phyloP scores from a whole-genome alignment of 495 filamentous ascomycete genomes.

The Neurospora sp. region DNA sequence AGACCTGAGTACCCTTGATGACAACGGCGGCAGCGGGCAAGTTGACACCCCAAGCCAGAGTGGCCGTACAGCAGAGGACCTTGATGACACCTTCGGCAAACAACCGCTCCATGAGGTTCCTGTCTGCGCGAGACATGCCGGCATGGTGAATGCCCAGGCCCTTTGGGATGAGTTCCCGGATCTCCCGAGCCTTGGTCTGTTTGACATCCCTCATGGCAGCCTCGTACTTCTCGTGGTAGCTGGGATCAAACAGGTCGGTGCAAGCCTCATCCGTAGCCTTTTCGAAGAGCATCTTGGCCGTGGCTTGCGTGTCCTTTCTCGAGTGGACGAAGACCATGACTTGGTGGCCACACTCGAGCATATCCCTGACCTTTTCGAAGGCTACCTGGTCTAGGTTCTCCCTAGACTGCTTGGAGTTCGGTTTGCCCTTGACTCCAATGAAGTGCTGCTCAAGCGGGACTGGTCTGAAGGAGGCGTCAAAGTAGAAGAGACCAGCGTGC shows the following conservation, averaged over 20 bases:
- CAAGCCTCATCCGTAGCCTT: conserved; percentile 73
- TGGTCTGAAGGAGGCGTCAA: conserved; percentile 89
- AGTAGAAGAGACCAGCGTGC: conserved; percentile 89
- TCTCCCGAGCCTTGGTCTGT: conserved; percentile 67
- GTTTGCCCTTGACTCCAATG: conserved; percentile 87
- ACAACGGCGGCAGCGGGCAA: conserved; percentile 93
- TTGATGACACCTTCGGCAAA: conserved; percentile 85
- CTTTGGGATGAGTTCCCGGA: conserved; percentile 79
- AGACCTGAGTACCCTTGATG: conserved; percentile 96
- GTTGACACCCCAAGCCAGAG: conserved; percentile 97
- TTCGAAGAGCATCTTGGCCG: conserved; percentile 74
- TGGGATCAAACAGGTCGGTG: conserved; percentile 73
- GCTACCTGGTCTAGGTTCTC: conserved; percentile 80
- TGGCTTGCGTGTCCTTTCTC: conserved; percentile 82
- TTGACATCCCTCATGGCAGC: conserved; percentile 72
- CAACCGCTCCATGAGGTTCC: conserved; percentile 85
- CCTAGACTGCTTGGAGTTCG: conserved; percentile 62
- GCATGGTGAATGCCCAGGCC: conserved; percentile 94
- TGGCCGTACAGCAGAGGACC: conserved; percentile 96
- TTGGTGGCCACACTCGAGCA: conserved; percentile 81
- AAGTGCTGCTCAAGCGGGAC: conserved; percentile 98
- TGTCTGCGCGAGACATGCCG: conserved; percentile 84
- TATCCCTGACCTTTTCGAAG: conserved; percentile 91
- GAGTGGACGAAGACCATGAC: conserved; percentile 99
- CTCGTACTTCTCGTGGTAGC: conserved; percentile 56